Conservation (phyloP, 2,329 filamentous ascomycete species). For the Nannizzia gypsea region DNA sequence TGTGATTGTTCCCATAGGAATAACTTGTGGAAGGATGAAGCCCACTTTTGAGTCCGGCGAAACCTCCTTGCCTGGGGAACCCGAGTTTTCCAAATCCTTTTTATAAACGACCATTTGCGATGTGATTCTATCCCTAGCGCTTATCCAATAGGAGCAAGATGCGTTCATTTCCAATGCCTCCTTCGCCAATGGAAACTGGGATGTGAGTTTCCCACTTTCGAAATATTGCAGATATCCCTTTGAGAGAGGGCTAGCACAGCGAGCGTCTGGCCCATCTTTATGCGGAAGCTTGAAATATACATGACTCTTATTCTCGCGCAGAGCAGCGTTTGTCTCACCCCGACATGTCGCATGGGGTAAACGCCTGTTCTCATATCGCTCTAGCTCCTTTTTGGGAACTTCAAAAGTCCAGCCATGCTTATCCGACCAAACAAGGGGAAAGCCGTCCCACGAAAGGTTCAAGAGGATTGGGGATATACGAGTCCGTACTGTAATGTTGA, state of each 20-base stretch:
- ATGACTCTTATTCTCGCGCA: slow-evolving; percentile 55
- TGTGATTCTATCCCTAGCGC: slow-evolving; percentile 80
- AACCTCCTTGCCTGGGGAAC: slow-evolving; percentile 15
- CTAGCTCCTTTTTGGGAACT: slow-evolving; percentile 51
- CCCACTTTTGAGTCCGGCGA: slow-evolving; percentile 41
- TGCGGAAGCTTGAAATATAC: slow-evolving; percentile 89
- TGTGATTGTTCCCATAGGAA: slow-evolving; percentile 97
- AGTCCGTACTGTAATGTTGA: slow-evolving; percentile 73
- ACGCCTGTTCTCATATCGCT: slow-evolving; percentile 57
- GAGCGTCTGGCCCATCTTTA: slow-evolving; percentile 77
- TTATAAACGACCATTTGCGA: slow-evolving; percentile 93
- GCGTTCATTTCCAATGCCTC: slow-evolving; percentile 97
- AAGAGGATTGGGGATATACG: slow-evolving; percentile 77
- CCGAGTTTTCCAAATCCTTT: slow-evolving; percentile 39
- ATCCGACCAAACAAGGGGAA: slow-evolving; percentile 87
- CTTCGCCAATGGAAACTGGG: slow-evolving; percentile 80
- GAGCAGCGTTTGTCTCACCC: slow-evolving; percentile 49
- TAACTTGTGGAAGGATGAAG: slow-evolving; percentile 87
- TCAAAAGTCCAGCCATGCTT: slow-evolving; percentile 87
- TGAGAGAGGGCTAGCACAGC: slow-evolving; percentile 77
- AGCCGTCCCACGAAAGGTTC: slow-evolving; percentile 73
- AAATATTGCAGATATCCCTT: slow-evolving; percentile 88
- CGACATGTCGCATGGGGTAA: slow-evolving; percentile 62
- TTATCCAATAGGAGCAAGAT: slow-evolving; percentile 98
- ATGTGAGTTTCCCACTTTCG: slow-evolving; percentile 75